phyloP scores from a whole-genome alignment of 2,329 filamentous ascomycete genomes.

The Fusarium papillatum region DNA sequence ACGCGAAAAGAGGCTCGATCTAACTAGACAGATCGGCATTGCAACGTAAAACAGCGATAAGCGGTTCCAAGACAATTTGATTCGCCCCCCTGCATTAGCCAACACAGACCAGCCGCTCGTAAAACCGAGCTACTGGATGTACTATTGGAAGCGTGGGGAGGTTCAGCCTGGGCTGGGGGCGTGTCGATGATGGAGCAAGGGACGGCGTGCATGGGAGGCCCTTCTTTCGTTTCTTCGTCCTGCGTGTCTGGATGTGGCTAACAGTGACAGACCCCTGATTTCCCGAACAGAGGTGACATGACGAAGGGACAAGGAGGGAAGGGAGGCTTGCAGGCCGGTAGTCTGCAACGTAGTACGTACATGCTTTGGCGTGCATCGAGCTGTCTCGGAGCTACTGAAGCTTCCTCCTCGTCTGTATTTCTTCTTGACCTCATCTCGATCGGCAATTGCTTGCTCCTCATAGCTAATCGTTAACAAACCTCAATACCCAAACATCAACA shows the following conservation, averaged over 20 bases:
- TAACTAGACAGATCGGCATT: not conserved
- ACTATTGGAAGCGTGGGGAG: not conserved
- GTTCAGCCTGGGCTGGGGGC: not conserved
- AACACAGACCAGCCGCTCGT: not conserved
- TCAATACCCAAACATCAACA: not conserved
- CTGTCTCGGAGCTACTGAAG: not conserved
- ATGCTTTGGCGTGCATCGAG: not conserved
- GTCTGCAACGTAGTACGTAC: slow-evolving; percentile 1
- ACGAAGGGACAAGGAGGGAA: not conserved
- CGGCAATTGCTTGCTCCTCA: not conserved
- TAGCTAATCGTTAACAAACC: not conserved
- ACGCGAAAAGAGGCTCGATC: not conserved
- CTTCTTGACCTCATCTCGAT: not conserved
- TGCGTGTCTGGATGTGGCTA: not conserved
- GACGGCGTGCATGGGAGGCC: not conserved
- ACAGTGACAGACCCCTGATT: not conserved
- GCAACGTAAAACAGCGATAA: slow-evolving; percentile 1
- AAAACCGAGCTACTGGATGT: not conserved
- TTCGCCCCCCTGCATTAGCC: slow-evolving; percentile 3
- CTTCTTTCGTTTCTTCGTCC: not conserved
- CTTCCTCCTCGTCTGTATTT: not conserved
- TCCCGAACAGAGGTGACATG: not conserved
- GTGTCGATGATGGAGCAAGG: not conserved
- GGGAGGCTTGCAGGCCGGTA: not conserved
- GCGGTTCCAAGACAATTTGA: not conserved